Evolutionary conservation across 305 asterid genomes (phyloP).

Genomic region (Solanum hybrid): DNA sequence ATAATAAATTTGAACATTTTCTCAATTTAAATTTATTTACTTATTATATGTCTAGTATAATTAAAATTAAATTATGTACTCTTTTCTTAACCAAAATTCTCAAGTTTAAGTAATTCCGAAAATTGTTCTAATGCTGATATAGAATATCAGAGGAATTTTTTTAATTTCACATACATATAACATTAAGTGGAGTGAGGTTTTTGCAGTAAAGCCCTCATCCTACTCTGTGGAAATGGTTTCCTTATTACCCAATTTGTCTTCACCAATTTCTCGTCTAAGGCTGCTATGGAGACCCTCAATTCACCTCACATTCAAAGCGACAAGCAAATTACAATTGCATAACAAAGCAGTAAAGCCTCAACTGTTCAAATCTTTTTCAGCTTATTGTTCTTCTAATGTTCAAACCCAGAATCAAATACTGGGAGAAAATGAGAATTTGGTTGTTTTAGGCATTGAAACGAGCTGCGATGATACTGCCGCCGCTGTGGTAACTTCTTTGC

Average conservation of each 20-base stretch:
- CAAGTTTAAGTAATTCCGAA: too few species aligned
- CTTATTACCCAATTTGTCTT: slow-evolving; percentile 31
- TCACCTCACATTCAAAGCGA: slow-evolving; percentile 9
- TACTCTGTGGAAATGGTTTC: slow-evolving; percentile 31
- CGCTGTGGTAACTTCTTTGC: slow-evolving; percentile 55
- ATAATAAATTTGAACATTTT: neutral
- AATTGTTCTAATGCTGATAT: too few species aligned
- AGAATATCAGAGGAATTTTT: too few species aligned
- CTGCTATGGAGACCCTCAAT: slow-evolving; percentile 27
- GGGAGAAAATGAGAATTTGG: slow-evolving; percentile 24
- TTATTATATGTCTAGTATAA: too few species aligned
- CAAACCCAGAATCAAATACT: too few species aligned
- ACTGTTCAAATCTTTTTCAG: slow-evolving; percentile 15
- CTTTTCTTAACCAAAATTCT: too few species aligned
- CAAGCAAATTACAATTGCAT: slow-evolving; percentile 9
- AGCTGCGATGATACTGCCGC: slow-evolving; percentile 99
- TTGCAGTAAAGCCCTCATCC: neutral
- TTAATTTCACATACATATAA: neutral
- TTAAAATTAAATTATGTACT: too few species aligned
- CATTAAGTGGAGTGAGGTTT: neutral
- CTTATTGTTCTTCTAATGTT: slow-evolving; percentile 19
- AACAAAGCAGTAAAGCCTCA: slow-evolving; percentile 11
- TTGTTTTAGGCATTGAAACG: slow-evolving; percentile 81
- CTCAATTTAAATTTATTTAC: neutral
- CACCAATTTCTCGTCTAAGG: slow-evolving; percentile 50